These are phyloP conservation scores for Trichoderma cornu-damae DNA, from an alignment of 2,329 filamentous ascomycete genomes.

Conservation along the genomic window DNA sequence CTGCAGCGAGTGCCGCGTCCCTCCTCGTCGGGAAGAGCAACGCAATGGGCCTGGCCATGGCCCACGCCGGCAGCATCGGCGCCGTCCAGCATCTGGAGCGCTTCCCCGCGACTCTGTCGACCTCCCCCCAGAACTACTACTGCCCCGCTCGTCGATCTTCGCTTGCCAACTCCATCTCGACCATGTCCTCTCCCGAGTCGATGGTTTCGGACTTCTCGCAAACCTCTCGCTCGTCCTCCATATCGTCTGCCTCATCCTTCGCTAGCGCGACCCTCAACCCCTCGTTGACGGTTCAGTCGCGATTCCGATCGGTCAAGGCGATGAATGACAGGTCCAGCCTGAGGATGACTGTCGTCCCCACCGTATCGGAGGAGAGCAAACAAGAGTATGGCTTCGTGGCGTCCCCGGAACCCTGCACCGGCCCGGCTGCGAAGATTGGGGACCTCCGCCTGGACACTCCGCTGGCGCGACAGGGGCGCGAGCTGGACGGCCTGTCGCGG, in stretches of 20 bases:
- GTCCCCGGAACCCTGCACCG: conserved; percentile 54
- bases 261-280: conserved; percentile 54
- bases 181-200: conserved; percentile 60
- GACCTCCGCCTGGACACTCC: conserved; percentile 47
- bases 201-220: conserved; percentile 61
- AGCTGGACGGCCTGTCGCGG: conserved; percentile 40
- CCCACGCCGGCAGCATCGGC: conserved; percentile 45
- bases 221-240: conserved; percentile 59
- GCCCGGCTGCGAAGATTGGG: conserved; percentile 47
- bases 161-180: conserved; percentile 58
- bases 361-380: conserved; percentile 55
- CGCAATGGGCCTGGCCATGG: conserved; percentile 59
- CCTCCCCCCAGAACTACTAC: conserved; percentile 50
- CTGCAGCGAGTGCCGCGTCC: conserved; percentile 52
- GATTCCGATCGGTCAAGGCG: conserved; percentile 57
- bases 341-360: conserved; percentile 51
- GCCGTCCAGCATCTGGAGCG: conserved; percentile 49
- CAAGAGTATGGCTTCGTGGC: conserved; percentile 47
- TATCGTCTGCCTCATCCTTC: conserved; percentile 58
- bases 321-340: conserved; percentile 51
- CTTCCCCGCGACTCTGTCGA: conserved; percentile 44
- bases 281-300: conserved; percentile 53
- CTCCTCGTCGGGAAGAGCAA: conserved; percentile 45
- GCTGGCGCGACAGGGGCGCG: conserved; percentile 41
- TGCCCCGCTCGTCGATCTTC: conserved; percentile 53